Percentiles rank a stretch among this genome's conserved stretches.
Evolutionary conservation across 106 monocot species (phyloP).

Genomic region (Dendrobium officinale): DNA sequence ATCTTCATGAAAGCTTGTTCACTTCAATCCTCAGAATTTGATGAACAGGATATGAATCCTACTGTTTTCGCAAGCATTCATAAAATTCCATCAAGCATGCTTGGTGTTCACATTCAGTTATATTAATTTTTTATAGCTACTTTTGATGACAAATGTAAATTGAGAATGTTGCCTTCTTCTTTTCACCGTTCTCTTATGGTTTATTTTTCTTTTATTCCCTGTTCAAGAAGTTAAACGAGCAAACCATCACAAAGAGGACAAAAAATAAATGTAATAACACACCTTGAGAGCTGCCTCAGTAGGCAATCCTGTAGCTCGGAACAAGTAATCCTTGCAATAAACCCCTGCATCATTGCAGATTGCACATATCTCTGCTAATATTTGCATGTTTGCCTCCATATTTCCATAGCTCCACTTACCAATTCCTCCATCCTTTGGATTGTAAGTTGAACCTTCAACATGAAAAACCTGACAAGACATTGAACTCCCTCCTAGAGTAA

Average conservation of each 20-base stretch:
- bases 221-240: not conserved
- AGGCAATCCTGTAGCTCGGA: constrained; percentile 56
- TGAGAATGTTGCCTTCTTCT: not conserved
- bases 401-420: constrained; percentile 38
- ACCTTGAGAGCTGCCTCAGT: constrained; percentile 92
- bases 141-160: too few species aligned
- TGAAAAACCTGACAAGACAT: constrained; percentile 26
- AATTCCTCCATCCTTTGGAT: constrained; percentile 69
- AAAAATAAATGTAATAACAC: not conserved
- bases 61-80: too few species aligned
- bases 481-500: constrained; percentile 46
- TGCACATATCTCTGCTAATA: constrained; percentile 61
- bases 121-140: too few species aligned
- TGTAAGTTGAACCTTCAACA: constrained; percentile 75
- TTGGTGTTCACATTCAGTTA: too few species aligned
- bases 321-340: constrained; percentile 36
- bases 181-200: not conserved
- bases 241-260: not conserved
- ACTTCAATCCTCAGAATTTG: too few species aligned
- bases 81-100: too few species aligned
- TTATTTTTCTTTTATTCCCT: not conserved
- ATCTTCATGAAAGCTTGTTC: too few species aligned
- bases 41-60: too few species aligned
- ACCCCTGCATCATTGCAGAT: constrained; percentile 80
- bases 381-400: constrained; percentile 51